Evolutionary conservation across 805 yeast genomes (phyloP).

Genomic region (Pichia occidentalis): DNA sequence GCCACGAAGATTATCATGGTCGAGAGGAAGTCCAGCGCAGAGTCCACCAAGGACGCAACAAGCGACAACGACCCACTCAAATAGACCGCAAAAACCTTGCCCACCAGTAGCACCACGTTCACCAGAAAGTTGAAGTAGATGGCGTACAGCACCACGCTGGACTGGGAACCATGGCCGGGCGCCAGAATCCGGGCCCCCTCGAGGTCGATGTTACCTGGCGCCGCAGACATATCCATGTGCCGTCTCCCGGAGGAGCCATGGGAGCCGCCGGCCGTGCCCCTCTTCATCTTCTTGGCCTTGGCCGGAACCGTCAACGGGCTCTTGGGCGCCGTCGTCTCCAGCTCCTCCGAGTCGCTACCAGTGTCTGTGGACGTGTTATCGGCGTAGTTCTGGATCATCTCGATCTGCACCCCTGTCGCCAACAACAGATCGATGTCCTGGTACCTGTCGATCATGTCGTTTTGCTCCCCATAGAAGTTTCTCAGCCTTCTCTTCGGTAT

Average conservation of each 20-base stretch:
- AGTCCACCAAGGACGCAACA: constrained; percentile 73
- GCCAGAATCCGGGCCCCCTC: constrained; percentile 55
- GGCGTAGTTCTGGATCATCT: constrained; percentile 58
- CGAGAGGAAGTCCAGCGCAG: constrained; percentile 65
- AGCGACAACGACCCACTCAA: constrained; percentile 68
- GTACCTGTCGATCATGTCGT: constrained; percentile 50
- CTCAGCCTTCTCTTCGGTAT: constrained; percentile 28
- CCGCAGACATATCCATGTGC: constrained; percentile 14
- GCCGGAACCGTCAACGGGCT: neutral
- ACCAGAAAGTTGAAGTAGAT: constrained; percentile 57
- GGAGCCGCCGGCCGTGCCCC: neutral
- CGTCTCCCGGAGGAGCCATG: neutral
- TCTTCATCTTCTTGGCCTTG: neutral
- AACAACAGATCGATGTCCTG: constrained; percentile 56
- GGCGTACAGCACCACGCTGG: constrained; percentile 42
- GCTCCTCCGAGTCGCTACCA: constrained; percentile 20
- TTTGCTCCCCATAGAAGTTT: constrained; percentile 50
- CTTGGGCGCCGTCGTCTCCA: constrained; percentile 7
- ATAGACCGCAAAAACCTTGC: constrained; percentile 54
- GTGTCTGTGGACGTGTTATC: constrained; percentile 18
- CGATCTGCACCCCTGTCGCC: constrained; percentile 63
- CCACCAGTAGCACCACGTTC: constrained; percentile 51
- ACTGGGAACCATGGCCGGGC: constrained; percentile 36
- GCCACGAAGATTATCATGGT: constrained; percentile 65
- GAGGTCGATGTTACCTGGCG: constrained; percentile 55